Base-by-base conservation (phyloP, 768 basidiomycete species). In the Boletus pseudo-olivaceus region DNA sequence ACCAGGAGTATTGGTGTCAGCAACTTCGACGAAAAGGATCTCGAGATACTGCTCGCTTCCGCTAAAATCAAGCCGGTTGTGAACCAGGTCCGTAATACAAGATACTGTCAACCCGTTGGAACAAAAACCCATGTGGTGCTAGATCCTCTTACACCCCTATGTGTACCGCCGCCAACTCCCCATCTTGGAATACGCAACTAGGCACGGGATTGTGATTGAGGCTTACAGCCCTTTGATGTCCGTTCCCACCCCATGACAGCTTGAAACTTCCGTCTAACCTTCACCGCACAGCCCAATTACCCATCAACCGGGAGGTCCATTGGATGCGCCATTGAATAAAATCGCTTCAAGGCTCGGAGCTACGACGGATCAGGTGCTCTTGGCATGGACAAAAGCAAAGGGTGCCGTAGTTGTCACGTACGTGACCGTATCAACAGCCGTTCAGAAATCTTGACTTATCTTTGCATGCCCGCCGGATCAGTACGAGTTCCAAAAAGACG, bases 111-210 rank as follows among this genome's bases (percentile, higher is more conserved):
- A 15, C 8, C 17, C 12, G 7, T 38, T 12, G 11, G n/a, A 34
- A 44, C 20, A 11, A 9, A 8, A 35, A 26, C 34, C 46, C 9
- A 50, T 43, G 9, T 30, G 8, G 9, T 37, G n/a, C 40, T 50
- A 88, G 85, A 88, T 89, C 57, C 71, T 75, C 14, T 70, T 90
- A 11, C 85, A 90, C 60, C 88, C 88, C 2, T 91, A 91, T 67
- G 82, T 87, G 38, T 80, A 80, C 60, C 68, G 71, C 4, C 60
- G 73, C 27, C 82, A 84, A 59, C 75, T 73, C 2, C 76, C 81
- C 0, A 72, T 85, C 30, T 70, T 91, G 27, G 81, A 81, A 34
- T 89, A 75, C 61, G 78, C 80, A 41, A 72, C 75, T 15, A 67
- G 75, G 58, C 73, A 90, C 51, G 77, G 76, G 15, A 87, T 92